phyloP scores from a whole-genome alignment of 2,329 filamentous ascomycete species.

The Aspergillus amoenus region DNA sequence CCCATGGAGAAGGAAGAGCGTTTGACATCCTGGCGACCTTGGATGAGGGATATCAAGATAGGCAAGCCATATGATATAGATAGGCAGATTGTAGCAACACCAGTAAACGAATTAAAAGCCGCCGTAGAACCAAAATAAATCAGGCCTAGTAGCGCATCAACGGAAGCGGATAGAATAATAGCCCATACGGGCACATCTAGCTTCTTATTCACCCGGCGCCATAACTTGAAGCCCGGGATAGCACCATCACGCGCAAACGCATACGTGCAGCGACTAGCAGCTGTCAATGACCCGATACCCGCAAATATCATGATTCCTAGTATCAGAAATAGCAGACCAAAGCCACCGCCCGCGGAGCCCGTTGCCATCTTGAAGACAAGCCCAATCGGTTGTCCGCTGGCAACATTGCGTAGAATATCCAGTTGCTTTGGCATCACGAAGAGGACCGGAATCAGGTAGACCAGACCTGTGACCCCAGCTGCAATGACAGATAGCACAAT shows the following conservation, averaged over 20 bases:
- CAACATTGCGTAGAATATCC: conserved; percentile 60
- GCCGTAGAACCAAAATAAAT: conserved; percentile 78
- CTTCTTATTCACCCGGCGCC: conserved; percentile 63
- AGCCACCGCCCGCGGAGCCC: conserved; percentile 69
- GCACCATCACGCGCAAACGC: conserved; percentile 74
- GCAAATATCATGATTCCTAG: conserved; percentile 76
- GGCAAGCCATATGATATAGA: conserved; percentile 74
- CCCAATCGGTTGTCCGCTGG: conserved; percentile 74
- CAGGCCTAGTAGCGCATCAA: conserved; percentile 70
- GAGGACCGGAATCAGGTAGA: conserved; percentile 71
- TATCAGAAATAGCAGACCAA: conserved; percentile 72
- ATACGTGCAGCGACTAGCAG: conserved; percentile 71
- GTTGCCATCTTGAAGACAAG: conserved; percentile 74
- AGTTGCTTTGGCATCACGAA: conserved; percentile 70
- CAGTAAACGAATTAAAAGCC: conserved; percentile 77
- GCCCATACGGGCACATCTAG: conserved; percentile 71
- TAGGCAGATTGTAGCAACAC: conserved; percentile 76
- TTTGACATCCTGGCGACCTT: conserved; percentile 63
- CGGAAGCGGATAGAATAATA: conserved; percentile 64
- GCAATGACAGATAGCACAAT: conserved; percentile 69
- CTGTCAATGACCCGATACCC: conserved; percentile 71
- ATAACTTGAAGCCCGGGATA: conserved; percentile 67
- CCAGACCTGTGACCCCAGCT: conserved; percentile 63
- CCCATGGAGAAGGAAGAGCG: conserved; percentile 69
- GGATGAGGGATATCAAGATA: conserved; percentile 68